Percentiles rank a stretch among this genome's conserved stretches.
phyloP scores from a whole-genome alignment of 768 basidiomycete genomes.

The Galerina marginata region DNA sequence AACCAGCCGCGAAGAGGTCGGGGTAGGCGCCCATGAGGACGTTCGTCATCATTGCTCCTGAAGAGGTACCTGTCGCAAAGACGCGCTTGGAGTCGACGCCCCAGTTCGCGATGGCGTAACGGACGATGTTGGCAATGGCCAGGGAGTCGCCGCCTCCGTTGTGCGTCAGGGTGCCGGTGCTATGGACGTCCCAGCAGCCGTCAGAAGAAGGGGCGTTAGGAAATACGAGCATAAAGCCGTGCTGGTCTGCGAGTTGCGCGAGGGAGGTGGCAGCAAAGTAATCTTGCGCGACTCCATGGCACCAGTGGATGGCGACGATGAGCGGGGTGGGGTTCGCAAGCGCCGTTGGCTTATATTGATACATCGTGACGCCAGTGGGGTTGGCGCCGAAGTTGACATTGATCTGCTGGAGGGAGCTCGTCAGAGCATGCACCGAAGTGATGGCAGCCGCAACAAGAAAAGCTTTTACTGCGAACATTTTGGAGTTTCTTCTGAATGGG shows the following conservation, averaged over 20 bases:
- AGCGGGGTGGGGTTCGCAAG: conserved; percentile 44
- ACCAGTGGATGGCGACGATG: conserved; percentile 59
- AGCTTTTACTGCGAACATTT: conserved; percentile 18
- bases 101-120: conserved; percentile 52
- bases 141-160: conserved; percentile 61
- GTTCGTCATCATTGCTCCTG: conserved; percentile 67
- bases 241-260: conserved; percentile 53
- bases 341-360: conserved; percentile 45
- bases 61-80: conserved; percentile 56
- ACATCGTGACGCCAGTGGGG: conserved; percentile 56
- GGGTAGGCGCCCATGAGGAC: conserved; percentile 59
- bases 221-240: conserved; percentile 59
- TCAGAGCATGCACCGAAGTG: conserved; percentile 13
- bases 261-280: conserved; percentile 55
- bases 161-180: conserved; percentile 54
- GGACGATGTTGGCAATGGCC: conserved; percentile 50
- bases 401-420: conserved; percentile 39
- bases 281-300: conserved; percentile 53
- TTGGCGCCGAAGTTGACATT: conserved; percentile 53
- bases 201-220: conserved; percentile 45
- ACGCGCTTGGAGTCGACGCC: conserved; percentile 51
- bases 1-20: conserved; percentile 55
- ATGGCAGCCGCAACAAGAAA: conserved; percentile 8
- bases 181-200: conserved; percentile 60
- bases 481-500: background rate